Evolutionary conservation across 805 yeast genomes (phyloP), one percentile per base, ranked within the genome.

Genomic region (Candida piceae): DNA sequence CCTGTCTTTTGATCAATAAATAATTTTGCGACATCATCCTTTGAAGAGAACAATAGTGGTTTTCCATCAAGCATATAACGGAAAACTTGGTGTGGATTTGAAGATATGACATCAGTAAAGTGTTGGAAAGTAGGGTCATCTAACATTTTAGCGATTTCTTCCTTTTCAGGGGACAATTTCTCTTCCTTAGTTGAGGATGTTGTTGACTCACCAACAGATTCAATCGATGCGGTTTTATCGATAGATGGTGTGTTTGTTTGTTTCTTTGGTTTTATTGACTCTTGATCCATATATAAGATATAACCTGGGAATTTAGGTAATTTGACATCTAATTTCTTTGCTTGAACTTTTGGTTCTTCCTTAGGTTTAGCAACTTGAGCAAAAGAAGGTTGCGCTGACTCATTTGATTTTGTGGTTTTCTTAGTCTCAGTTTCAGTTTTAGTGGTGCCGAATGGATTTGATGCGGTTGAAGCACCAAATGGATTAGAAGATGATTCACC

Each of bases 21-120:
- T 31, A 71, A 62, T 15, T 67, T 59, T 17, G 76, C 72, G 5
- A 74, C 66, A 1, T 68, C 70, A 42, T 79, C 90, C 31, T 67
- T 72, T 2, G 77, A 73, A 12, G 83, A 74, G 58, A 84, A 90
- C 15, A 85, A 60, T 18, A 93, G 63, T 3, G 97, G 96, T 29
- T 62, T 63, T 1, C 95, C 94, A 21, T 81, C 84, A 20, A 84
- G 56, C 29, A 88, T 87, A 59, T 90, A 89, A 39, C 98, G 72
- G 24, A 93, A 65, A 2, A 93, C 85, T 62, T 93, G 98, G 3
- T 71, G 68, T 3, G 97, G 89, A 53, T 93, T 93, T 52, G 82
- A 83, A 10, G 82, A 81, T 10, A 85, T 82, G 2, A 77, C 67
- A 36, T 76, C 80, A 20, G 85, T 74, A 58, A 93, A 93, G 41